Evolutionary conservation across 2,329 filamentous ascomycete species (phyloP).

Genomic region (Rhexocercosporidium sp.): DNA sequence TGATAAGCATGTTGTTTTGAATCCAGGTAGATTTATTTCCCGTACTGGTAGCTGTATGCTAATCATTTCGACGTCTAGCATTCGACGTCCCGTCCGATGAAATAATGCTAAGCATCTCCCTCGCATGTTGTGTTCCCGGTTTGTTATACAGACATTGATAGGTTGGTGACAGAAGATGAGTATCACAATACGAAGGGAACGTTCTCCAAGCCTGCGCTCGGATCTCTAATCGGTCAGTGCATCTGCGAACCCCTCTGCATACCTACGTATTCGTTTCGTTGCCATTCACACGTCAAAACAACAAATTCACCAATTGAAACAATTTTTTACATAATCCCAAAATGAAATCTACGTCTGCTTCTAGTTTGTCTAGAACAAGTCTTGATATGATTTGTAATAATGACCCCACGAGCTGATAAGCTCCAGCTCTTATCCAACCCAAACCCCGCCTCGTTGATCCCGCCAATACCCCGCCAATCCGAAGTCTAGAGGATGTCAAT

Average conservation of each 20-base stretch:
- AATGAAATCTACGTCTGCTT: background rate
- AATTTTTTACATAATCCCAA: background rate
- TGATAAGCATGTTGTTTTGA: too few relatives aligned
- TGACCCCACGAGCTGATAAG: conserved; percentile 4
- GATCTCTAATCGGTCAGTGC: background rate
- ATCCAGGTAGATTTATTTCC: too few relatives aligned
- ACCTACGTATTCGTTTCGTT: background rate
- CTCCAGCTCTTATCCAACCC: background rate
- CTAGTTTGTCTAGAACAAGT: background rate
- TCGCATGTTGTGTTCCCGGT: too few relatives aligned
- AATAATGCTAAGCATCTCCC: too few relatives aligned
- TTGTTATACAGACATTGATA: background rate
- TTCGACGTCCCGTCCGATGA: too few relatives aligned
- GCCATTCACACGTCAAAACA: background rate
- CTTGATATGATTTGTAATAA: conserved; percentile 3
- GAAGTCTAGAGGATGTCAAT: background rate
- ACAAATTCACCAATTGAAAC: background rate
- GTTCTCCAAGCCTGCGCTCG: background rate
- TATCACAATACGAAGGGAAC: background rate
- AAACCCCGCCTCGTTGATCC: background rate
- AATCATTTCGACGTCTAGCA: too few relatives aligned
- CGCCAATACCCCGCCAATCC: background rate
- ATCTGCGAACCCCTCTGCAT: background rate
- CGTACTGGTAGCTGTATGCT: too few relatives aligned
- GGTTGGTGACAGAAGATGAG: background rate